Conservation (phyloP, 2,329 filamentous ascomycete genomes). For the Pseudogymnoascus sp. region DNA sequence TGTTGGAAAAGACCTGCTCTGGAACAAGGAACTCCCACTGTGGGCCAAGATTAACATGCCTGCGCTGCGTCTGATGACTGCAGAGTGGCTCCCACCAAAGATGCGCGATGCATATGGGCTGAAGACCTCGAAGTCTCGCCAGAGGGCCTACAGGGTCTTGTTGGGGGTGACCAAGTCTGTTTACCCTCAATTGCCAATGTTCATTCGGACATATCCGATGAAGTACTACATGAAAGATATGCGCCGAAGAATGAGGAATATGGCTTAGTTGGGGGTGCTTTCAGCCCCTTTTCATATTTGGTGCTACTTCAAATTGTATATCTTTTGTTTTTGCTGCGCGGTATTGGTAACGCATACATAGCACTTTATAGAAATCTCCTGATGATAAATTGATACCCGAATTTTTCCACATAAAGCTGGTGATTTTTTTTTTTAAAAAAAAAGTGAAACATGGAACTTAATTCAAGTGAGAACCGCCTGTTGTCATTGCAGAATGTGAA, state of each 20-base stretch:
- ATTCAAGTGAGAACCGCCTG: too few species aligned
- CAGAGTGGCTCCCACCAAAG: conserved; percentile 20
- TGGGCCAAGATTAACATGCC: conserved; percentile 20
- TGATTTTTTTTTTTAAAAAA: not conserved
- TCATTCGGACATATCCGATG: conserved; percentile 23
- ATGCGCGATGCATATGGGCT: conserved; percentile 24
- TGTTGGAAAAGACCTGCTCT: conserved; percentile 23
- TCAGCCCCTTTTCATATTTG: not conserved
- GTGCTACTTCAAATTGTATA: not conserved
- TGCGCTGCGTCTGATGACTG: conserved; percentile 19
- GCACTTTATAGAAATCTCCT: not conserved
- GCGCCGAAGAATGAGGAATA: conserved; percentile 12
- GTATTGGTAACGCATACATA: not conserved
- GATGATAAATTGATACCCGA: not conserved
- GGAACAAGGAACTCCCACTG: conserved; percentile 21
- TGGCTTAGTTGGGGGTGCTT: not conserved
- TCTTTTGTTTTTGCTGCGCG: not conserved
- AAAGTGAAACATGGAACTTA: not conserved
- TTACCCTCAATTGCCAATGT: conserved; percentile 27
- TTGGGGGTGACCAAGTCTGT: conserved; percentile 22
- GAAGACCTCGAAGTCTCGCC: not conserved
- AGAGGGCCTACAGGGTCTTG: not conserved
- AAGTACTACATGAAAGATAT: conserved; percentile 24
- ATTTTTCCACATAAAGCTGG: not conserved
- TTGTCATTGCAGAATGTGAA: too few species aligned